phyloP scores from a whole-genome alignment of 2,329 filamentous ascomycete genomes.

The Monosporascus sp. region DNA sequence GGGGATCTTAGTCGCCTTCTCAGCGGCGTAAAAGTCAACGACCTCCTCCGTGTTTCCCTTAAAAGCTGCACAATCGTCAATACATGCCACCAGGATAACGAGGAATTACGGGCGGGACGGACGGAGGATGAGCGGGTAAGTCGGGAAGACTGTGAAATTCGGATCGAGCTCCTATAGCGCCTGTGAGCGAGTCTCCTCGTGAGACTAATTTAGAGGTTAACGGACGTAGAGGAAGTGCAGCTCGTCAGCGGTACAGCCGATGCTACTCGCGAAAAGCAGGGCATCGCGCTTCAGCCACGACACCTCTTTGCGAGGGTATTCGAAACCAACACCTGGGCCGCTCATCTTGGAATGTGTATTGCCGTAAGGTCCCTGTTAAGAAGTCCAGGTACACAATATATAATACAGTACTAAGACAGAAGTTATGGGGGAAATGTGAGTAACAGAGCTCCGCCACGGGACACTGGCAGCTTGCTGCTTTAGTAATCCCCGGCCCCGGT shows the following conservation, averaged over 20 bases:
- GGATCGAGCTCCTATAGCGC: slow-evolving; percentile 74
- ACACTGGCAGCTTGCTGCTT: not conserved
- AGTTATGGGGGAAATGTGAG: not conserved
- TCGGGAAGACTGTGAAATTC: slow-evolving; percentile 82
- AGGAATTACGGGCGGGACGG: slow-evolving; percentile 84
- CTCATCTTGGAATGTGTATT: slow-evolving; percentile 29
- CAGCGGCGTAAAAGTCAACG: slow-evolving; percentile 75
- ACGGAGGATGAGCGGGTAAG: slow-evolving; percentile 75
- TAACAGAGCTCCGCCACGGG: not conserved
- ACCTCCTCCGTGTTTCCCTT: slow-evolving; percentile 73
- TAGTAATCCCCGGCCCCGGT: not conserved
- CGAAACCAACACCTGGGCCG: slow-evolving; percentile 63
- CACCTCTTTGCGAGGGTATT: slow-evolving; percentile 72
- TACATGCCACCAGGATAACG: slow-evolving; percentile 38
- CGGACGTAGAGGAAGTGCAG: slow-evolving; percentile 84
- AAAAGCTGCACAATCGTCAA: slow-evolving; percentile 50
- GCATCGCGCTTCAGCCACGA: slow-evolving; percentile 85
- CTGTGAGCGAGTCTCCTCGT: slow-evolving; percentile 1
- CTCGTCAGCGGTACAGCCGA: slow-evolving; percentile 80
- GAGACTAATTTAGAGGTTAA: slow-evolving; percentile 1
- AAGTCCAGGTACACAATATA: not conserved
- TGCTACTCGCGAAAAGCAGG: slow-evolving; percentile 84
- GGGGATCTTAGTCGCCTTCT: slow-evolving; percentile 63
- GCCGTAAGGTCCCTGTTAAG: not conserved
- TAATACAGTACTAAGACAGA: not conserved